Evolutionary conservation across 768 basidiomycete species (phyloP).

Genomic region (Boletus sp.): DNA sequence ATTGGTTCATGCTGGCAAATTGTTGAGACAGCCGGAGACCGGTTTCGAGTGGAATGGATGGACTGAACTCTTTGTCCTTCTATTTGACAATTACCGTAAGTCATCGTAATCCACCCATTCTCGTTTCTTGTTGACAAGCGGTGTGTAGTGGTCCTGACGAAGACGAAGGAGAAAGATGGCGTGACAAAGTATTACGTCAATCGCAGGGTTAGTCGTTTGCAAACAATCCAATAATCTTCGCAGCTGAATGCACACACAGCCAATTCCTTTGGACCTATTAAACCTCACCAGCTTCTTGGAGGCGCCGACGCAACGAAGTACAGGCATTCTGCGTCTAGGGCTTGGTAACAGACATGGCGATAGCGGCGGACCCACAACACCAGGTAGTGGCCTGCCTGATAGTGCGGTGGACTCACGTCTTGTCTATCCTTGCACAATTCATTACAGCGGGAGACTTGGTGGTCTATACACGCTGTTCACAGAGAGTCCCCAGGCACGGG

Average conservation of each 20-base stretch:
- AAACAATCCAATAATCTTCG: neutral
- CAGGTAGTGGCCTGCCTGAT: conserved; percentile 35
- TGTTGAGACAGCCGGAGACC: conserved; percentile 84
- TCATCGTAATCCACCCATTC: neutral
- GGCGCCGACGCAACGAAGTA: conserved; percentile 67
- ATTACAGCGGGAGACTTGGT: conserved; percentile 85
- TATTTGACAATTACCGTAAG: conserved; percentile 95
- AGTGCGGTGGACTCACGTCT: conserved; percentile 60
- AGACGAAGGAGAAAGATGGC: conserved; percentile 75
- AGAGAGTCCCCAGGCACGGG: conserved; percentile 68
- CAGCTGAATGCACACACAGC: conserved; percentile 42
- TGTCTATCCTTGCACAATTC: conserved; percentile 85
- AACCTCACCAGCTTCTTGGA: conserved; percentile 83
- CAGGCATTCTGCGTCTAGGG: conserved; percentile 63
- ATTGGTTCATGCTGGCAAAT: conserved; percentile 77
- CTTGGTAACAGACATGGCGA: conserved; percentile 41
- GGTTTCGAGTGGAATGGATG: conserved; percentile 87
- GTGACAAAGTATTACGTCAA: conserved; percentile 75
- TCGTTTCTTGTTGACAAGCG: conserved; percentile 9
- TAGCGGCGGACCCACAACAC: conserved; percentile 22
- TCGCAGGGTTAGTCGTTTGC: conserved; percentile 54
- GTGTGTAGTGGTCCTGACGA: conserved; percentile 79
- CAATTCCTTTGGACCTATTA: conserved; percentile 88
- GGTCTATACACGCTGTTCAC: conserved; percentile 87
- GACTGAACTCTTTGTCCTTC: conserved; percentile 83